These are phyloP conservation scores for Oxalis stricta DNA, from an alignment of 441 rosid species.

Conservation along the genomic window DNA sequence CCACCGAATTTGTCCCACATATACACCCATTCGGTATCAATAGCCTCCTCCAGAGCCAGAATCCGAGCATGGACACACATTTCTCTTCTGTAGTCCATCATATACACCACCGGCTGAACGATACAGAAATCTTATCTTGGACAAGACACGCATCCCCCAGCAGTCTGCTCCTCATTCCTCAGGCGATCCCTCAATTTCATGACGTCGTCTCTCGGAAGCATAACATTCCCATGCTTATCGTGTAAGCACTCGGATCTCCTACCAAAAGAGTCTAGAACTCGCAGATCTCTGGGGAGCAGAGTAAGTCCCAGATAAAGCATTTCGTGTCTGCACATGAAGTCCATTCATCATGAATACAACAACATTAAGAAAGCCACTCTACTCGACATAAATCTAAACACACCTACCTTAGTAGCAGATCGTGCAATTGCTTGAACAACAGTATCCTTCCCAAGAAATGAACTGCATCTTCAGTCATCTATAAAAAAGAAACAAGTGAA, in stretches of 20 bases:
- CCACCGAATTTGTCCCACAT: slow-evolving; percentile 99
- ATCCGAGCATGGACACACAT: slow-evolving; percentile 99
- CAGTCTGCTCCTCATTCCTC: slow-evolving; percentile 84
- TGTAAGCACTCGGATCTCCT: slow-evolving; percentile 92
- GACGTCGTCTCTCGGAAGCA: slow-evolving; percentile 99
- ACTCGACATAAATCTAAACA: too few species aligned
- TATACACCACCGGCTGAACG: slow-evolving; percentile 46
- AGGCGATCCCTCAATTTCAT: slow-evolving; percentile 95
- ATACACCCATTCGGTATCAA: slow-evolving; percentile 99
- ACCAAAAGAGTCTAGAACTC: slow-evolving; percentile 97
- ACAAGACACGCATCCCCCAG: slow-evolving; percentile 70
- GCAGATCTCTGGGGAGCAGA: slow-evolving; percentile 99
- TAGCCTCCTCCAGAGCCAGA: slow-evolving; percentile 97
- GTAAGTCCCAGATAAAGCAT: slow-evolving; percentile 97
- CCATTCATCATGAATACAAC: too few species aligned
- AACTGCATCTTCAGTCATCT: slow-evolving; percentile 99
- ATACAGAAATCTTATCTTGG: slow-evolving; percentile 55
- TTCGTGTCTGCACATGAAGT: slow-evolving; percentile 99
- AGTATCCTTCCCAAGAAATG: slow-evolving; percentile 96
- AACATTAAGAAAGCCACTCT: too few species aligned
- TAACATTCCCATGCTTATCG: slow-evolving; percentile 96
- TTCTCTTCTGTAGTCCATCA: slow-evolving; percentile 86
- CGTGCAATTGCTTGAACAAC: slow-evolving; percentile 95
- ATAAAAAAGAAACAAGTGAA: slow-evolving; percentile 25
- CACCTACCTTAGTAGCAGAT: slow-evolving; percentile 92